Conservation (phyloP, 1,284 basidiomycete genomes). For the Lentinus polychrous region DNA sequence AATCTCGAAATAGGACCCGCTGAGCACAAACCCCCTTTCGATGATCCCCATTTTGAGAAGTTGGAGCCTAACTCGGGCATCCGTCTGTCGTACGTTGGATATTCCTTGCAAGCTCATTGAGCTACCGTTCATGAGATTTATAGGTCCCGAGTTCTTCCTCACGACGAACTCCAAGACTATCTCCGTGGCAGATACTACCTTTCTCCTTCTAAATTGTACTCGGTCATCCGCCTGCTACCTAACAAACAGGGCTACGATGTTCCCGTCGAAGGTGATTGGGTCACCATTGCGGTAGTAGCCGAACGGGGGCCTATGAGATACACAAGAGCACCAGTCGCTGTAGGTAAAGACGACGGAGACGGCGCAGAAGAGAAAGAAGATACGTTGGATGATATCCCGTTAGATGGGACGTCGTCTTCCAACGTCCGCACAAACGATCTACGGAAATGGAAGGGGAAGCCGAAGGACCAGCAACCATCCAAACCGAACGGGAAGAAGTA, state of each 20-base stretch:
- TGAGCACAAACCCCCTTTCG: conserved; percentile 55
- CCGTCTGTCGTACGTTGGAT: conserved; percentile 64
- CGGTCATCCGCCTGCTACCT: conserved; percentile 67
- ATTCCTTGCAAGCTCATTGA: conserved; percentile 3
- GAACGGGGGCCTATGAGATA: conserved; percentile 73
- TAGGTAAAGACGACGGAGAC: conserved; percentile 40
- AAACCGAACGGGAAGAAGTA: conserved; percentile 70
- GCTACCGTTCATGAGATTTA: conserved; percentile 3
- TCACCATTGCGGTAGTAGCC: conserved; percentile 84
- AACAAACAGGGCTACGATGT: conserved; percentile 85
- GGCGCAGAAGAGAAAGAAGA: conserved; percentile 27
- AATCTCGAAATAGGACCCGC: conserved; percentile 70
- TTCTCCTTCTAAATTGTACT: conserved; percentile 84
- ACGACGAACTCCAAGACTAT: conserved; percentile 78
- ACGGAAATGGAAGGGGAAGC: conserved; percentile 28
- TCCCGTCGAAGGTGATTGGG: conserved; percentile 87
- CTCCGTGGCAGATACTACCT: conserved; percentile 82
- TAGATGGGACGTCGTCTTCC: conserved; percentile 1
- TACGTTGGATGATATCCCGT: conserved; percentile 17
- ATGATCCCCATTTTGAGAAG: conserved; percentile 68
- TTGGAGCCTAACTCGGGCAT: conserved; percentile 89
- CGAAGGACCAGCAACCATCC: conserved; percentile 22
- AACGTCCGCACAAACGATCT: conserved; percentile 8
- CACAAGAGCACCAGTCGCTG: conserved; percentile 56
- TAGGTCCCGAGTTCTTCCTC: conserved; percentile 69